These are phyloP conservation scores for Trypanosoma grayi DNA, from an alignment of 208 protist genomes.

Conservation along the genomic window DNA sequence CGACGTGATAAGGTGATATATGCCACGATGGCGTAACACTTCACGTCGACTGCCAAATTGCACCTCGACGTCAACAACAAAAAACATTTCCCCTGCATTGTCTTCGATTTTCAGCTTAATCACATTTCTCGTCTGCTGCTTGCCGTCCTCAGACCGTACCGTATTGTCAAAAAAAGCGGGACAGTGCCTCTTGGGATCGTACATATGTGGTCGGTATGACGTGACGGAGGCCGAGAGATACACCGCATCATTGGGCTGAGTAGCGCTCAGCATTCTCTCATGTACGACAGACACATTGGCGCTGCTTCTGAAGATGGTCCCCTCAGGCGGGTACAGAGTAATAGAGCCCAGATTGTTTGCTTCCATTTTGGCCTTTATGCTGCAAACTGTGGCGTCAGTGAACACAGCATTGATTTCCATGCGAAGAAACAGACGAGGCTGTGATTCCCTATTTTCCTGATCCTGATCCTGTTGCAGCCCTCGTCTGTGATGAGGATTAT, in stretches of 20 bases:
- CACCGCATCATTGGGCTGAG: background rate
- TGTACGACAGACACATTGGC: slow-evolving; percentile 6
- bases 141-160: background rate
- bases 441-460: background rate
- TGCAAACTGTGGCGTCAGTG: background rate
- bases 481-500: background rate
- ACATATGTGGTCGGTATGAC: background rate
- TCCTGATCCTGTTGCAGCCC: no score
- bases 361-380: background rate
- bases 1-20: slow-evolving; percentile 1
- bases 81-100: slow-evolving; percentile 2
- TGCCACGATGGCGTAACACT: background rate
- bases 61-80: slow-evolving; percentile 21
- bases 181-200: slow-evolving; percentile 1
- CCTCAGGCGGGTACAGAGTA: slow-evolving; percentile 8
- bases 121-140: background rate
- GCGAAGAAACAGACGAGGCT: slow-evolving; percentile 17
- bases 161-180: background rate
- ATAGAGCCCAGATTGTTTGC: slow-evolving; percentile 7
- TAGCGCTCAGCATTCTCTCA: background rate
- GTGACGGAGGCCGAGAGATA: background rate
- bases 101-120: background rate
- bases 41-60: background rate
- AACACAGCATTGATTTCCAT: slow-evolving; percentile 20
- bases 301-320: background rate